These are phyloP conservation scores for Colletotrichum sansevieriae DNA, from an alignment of 2,329 filamentous ascomycete genomes.

Conservation along the genomic window DNA sequence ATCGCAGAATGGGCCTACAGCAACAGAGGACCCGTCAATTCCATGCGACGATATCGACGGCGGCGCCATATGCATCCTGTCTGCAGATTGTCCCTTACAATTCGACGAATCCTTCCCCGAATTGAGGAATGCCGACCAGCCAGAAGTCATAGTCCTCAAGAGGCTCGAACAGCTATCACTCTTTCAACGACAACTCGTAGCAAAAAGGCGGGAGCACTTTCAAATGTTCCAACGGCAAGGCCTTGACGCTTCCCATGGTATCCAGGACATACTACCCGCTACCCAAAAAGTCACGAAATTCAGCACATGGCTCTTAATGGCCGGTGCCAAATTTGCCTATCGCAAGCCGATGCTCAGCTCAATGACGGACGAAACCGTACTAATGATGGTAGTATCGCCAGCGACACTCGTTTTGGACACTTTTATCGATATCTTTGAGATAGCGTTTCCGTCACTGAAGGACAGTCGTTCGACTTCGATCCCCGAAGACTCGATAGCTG, in stretches of 20 bases:
- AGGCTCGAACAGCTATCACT: constrained; percentile 14
- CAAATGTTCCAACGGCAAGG: not conserved
- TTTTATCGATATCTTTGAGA: constrained; percentile 19
- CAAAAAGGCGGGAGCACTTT: constrained; percentile 12
- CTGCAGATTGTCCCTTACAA: not conserved
- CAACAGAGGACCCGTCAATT: not conserved
- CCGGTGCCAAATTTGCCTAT: constrained; percentile 20
- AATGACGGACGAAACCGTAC: constrained; percentile 28
- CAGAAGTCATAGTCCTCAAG: constrained; percentile 9
- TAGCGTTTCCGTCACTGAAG: constrained; percentile 18
- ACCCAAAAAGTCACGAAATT: constrained; percentile 22
- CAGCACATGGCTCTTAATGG: constrained; percentile 21
- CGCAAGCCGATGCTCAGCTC: constrained; percentile 25
- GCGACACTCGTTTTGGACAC: constrained; percentile 28
- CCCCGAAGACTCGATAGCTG: not conserved
- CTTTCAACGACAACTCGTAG: constrained; percentile 26
- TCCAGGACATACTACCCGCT: constrained; percentile 26
- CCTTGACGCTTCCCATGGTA: not conserved
- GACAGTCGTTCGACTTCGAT: not conserved
- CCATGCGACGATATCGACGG: constrained; percentile 8
- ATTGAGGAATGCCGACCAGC: not conserved
- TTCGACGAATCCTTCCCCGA: not conserved
- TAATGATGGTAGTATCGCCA: constrained; percentile 31
- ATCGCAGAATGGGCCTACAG: not conserved
- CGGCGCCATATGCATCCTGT: not conserved